These are phyloP conservation scores for Trichoderma brevicompactum DNA, from an alignment of 2,329 filamentous ascomycete species.

Conservation along the genomic window DNA sequence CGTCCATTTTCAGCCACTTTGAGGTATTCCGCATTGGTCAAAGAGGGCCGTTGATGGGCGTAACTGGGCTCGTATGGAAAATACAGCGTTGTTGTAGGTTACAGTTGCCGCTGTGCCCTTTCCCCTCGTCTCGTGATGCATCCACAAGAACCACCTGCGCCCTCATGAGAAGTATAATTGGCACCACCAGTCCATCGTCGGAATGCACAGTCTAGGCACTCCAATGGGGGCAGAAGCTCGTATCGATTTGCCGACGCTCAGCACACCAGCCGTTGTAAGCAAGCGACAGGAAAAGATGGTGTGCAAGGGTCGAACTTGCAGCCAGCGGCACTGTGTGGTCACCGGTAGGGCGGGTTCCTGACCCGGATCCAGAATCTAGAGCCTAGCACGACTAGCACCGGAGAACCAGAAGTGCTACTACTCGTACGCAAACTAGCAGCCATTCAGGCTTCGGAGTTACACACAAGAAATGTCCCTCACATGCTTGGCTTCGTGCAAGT, in stretches of 20 bases:
- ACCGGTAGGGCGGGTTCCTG: conserved; percentile 25
- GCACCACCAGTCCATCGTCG: not conserved
- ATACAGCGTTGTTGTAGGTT: not conserved
- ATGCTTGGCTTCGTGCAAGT: not conserved
- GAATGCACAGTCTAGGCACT: not conserved
- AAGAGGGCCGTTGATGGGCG: not conserved
- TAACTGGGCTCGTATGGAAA: not conserved
- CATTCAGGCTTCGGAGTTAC: conserved; percentile 2
- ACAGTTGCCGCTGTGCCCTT: conserved; percentile 21
- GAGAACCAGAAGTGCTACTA: not conserved
- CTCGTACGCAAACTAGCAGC: too few species aligned
- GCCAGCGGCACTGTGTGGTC: conserved; percentile 18
- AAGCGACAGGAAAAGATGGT: conserved; percentile 12
- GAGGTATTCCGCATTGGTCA: conserved; percentile 3
- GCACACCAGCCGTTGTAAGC: conserved; percentile 1
- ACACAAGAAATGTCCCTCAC: not conserved
- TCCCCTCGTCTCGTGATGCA: conserved; percentile 14
- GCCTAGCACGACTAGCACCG: not conserved
- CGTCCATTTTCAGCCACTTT: conserved; percentile 10
- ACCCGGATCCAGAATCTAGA: conserved; percentile 8
- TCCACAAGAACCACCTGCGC: not conserved
- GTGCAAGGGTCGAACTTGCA: not conserved
- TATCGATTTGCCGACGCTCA: not conserved
- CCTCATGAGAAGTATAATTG: conserved; percentile 9
- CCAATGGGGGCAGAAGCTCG: conserved; percentile 13